Percentiles rank a stretch among this genome's conserved stretches.
Conservation (phyloP, 1,284 basidiomycete genomes). For the Pulchroboletus neoregius region DNA sequence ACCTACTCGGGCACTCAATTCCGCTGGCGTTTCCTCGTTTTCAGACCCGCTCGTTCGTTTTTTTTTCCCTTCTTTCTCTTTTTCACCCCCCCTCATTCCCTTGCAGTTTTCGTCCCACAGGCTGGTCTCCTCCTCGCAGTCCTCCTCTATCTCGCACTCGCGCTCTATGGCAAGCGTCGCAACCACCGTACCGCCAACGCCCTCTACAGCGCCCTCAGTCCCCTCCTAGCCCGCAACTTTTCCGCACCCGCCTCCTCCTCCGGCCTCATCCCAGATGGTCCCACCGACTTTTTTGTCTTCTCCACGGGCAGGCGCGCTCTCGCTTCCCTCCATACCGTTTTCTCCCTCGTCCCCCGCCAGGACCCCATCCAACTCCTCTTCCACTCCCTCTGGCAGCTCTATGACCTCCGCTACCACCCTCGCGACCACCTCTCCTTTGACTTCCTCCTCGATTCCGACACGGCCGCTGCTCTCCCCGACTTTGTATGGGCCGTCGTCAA, state of each 20-base stretch:
- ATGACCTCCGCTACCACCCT: constrained; percentile 72
- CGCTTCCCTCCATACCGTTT: constrained; percentile 72
- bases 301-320: constrained; percentile 81
- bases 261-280: constrained; percentile 62
- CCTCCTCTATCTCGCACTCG: constrained; percentile 50
- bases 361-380: constrained; percentile 67
- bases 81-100: background rate
- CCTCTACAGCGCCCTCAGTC: constrained; percentile 58
- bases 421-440: constrained; percentile 70
- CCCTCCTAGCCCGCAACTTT: constrained; percentile 63
- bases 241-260: constrained; percentile 52
- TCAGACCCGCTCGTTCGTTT: constrained; percentile 68
- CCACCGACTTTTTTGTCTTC: constrained; percentile 77
- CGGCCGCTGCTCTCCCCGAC: constrained; percentile 47
- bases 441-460: constrained; percentile 62
- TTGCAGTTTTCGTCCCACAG: constrained; percentile 64
- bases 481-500: constrained; percentile 84
- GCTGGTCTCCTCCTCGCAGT: constrained; percentile 51
- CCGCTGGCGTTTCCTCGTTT: constrained; percentile 70
- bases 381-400: constrained; percentile 56
- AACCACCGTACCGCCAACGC: constrained; percentile 55
- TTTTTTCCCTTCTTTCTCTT: background rate
- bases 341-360: constrained; percentile 78
- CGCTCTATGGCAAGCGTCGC: constrained; percentile 49
- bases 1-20: constrained; percentile 64